Base-by-base conservation (phyloP, 495 filamentous ascomycete genomes). In the Wilcoxina mikolae region DNA sequence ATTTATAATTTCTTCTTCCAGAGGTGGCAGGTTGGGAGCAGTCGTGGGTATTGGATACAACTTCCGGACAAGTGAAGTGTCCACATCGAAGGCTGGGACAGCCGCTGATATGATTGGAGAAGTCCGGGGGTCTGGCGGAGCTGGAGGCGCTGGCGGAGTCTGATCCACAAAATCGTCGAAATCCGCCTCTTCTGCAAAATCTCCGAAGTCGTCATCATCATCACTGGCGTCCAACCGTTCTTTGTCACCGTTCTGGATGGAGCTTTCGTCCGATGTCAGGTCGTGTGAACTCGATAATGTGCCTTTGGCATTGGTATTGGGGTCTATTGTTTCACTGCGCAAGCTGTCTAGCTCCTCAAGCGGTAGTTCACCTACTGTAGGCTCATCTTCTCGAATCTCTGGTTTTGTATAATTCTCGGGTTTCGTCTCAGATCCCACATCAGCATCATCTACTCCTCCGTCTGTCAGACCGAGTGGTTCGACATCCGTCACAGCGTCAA, bases 181-280 rank as follows among this genome's bases (percentile, higher is more conserved):
- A 31, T 77, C 71, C 3, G 68, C 74, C 31, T 60, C 57, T 9
- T 57, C 58, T 46, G 54, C 62, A 57, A 78, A 78, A 45, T 79
- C 73, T 3, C 72, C 74, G 58, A 74, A 74, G 25, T 74, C 72
- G n/a, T 59, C 69, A 28, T 64, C 68, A 1, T 70, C 67, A 7
- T 59, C 68, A 9, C 54, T 60, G 3, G 47, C 56, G 10, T 51
- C 25, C 2, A 42, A 22, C 3, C 28, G 18, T 20, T 11, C 26
- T 15, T n/a, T 45, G 10, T 27, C 20, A 11, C 18, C 22, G 23
- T 9, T 50, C 2, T 12, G 25, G 11, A 52, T 38, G 10, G 24
- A 12, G 46, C 46, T 18, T 24, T 46, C 23, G 17, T 10, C 15
- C 2, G 43, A 3, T 1, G 2, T 18, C 11, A 12, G 43, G 43